Percentiles rank a stretch among this genome's conserved stretches.
Evolutionary conservation across 192 early-diverging fungal species (phyloP).

Genomic region (Spizellomyces punctatus): DNA sequence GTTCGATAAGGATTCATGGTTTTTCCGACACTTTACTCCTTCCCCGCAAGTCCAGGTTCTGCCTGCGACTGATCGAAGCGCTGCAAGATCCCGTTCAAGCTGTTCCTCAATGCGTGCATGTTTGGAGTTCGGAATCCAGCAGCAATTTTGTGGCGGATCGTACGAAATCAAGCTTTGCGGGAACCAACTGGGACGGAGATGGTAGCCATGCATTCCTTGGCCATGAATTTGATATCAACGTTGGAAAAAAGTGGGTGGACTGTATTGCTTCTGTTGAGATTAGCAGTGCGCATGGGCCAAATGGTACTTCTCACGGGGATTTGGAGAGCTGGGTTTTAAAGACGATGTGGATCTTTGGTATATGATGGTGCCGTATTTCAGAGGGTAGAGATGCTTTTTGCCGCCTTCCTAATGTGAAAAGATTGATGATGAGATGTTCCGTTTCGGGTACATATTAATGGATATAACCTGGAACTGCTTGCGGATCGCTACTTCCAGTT

Average conservation of each 20-base stretch:
- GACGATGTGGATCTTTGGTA: background rate
- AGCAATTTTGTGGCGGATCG: background rate
- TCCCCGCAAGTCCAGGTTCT: background rate
- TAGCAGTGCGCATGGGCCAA: background rate
- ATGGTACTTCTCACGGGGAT: background rate
- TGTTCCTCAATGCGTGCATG: background rate
- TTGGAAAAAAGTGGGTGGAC: background rate
- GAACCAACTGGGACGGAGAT: slow-evolving; percentile 15
- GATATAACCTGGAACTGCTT: too few species aligned
- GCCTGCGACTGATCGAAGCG: slow-evolving; percentile 11
- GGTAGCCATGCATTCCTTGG: background rate
- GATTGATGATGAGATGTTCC: too few species aligned
- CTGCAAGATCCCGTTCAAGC: background rate
- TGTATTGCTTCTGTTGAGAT: slow-evolving; percentile 19
- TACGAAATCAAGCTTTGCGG: slow-evolving; percentile 17
- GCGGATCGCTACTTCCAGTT: too few species aligned
- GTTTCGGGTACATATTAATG: too few species aligned
- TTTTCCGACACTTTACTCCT: background rate
- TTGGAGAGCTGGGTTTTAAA: slow-evolving; percentile 8
- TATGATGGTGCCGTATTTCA: background rate
- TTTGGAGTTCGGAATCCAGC: background rate
- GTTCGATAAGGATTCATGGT: slow-evolving; percentile 15
- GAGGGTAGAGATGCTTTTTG: too few species aligned
- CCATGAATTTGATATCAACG: slow-evolving; percentile 4
- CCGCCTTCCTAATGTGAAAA: too few species aligned